phyloP scores from a whole-genome alignment of 2,329 filamentous ascomycete species.

The Tolypocladium nubicola region DNA sequence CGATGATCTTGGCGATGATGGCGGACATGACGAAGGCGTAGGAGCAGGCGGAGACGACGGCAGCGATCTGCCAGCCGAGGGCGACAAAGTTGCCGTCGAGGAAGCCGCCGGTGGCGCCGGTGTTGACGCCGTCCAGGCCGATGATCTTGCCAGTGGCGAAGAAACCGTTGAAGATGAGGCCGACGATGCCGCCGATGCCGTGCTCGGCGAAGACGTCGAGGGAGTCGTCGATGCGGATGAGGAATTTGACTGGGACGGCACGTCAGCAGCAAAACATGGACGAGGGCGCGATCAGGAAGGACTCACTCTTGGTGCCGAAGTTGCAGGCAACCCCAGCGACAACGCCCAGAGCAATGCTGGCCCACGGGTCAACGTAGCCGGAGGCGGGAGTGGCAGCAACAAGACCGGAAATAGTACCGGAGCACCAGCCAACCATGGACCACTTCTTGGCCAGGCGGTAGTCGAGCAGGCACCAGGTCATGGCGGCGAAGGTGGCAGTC shows the following conservation, averaged over 20 bases:
- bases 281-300: background rate
- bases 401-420: conserved; percentile 59
- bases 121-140: conserved; percentile 68
- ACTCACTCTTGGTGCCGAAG: conserved; percentile 50
- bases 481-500: conserved; percentile 82
- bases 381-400: conserved; percentile 61
- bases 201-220: conserved; percentile 66
- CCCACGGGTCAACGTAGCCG: conserved; percentile 58
- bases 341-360: conserved; percentile 54
- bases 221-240: conserved; percentile 57
- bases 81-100: conserved; percentile 64
- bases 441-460: conserved; percentile 90
- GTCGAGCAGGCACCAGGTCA: conserved; percentile 93
- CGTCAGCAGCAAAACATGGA: conserved; percentile 1
- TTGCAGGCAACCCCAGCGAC: conserved; percentile 57
- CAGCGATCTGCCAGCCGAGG: conserved; percentile 72
- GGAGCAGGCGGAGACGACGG: conserved; percentile 53
- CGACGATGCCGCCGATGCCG: conserved; percentile 58
- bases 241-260: conserved; percentile 39
- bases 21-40: conserved; percentile 69
- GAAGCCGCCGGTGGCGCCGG: conserved; percentile 56
- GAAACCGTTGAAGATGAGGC: conserved; percentile 62
- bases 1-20: conserved; percentile 62
- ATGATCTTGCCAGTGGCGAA: conserved; percentile 63
- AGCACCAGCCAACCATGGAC: conserved; percentile 71